A percentile compares a stretch with the other conserved stretches of the same genome.
Evolutionary conservation across 352 stramenopile genomes (phyloP).

Genomic region (Phytophthora ohioensis): DNA sequence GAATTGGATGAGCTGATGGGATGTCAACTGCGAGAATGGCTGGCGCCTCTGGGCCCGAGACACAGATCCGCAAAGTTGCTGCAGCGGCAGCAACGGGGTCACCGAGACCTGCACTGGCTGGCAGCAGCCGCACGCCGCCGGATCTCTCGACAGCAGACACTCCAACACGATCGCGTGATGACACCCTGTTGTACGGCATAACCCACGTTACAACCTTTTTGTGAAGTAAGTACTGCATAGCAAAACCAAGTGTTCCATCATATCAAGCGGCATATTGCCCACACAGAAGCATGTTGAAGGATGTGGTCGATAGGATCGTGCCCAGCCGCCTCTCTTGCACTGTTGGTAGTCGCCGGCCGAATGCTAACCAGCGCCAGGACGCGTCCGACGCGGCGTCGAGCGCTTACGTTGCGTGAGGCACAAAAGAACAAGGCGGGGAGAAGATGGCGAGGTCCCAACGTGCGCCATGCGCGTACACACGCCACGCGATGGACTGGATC

Average conservation of each 20-base stretch:
- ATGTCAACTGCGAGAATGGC: slow-evolving; percentile 45
- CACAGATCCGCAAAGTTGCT: slow-evolving; percentile 24
- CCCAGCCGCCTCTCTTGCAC: slow-evolving; percentile 21
- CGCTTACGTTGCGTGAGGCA: slow-evolving; percentile 27
- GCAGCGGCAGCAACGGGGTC: slow-evolving; percentile 13
- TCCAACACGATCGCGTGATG: slow-evolving; percentile 18
- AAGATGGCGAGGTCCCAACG: slow-evolving; percentile 26
- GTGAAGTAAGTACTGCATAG: slow-evolving; percentile 7
- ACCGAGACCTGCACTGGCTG: slow-evolving; percentile 18
- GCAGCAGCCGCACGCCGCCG: slow-evolving; percentile 13
- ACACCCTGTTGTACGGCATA: background rate
- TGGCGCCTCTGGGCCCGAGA: slow-evolving; percentile 19
- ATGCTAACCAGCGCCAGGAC: slow-evolving; percentile 39
- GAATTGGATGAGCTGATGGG: slow-evolving; percentile 49
- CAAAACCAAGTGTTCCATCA: background rate
- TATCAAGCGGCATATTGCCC: slow-evolving; percentile 15
- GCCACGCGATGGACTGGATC: slow-evolving; percentile 19
- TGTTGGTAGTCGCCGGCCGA: slow-evolving; percentile 38
- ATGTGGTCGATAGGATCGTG: slow-evolving; percentile 18
- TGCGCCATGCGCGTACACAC: slow-evolving; percentile 13
- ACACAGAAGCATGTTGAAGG: slow-evolving; percentile 19
- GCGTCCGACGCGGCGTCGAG: background rate
- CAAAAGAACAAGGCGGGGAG: slow-evolving; percentile 32
- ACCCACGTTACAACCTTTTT: background rate
- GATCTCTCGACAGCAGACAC: slow-evolving; percentile 14